These are phyloP conservation scores for Erythrobasidium hasegawianum DNA, from an alignment of 1,284 basidiomycete species.

Conservation along the genomic window DNA sequence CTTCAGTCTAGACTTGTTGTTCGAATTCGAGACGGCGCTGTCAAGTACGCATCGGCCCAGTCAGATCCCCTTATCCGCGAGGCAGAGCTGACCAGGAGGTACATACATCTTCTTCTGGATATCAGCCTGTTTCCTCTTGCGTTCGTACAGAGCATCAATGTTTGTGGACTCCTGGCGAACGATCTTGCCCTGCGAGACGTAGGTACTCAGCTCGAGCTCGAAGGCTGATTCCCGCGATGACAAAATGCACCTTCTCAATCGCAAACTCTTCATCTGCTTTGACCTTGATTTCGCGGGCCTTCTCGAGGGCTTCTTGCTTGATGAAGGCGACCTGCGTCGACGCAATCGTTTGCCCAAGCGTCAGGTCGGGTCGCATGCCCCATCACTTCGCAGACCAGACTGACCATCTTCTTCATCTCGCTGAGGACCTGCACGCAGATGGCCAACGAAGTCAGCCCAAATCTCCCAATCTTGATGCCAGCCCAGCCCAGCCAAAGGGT, in stretches of 20 bases:
- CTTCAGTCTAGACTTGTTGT: conserved; percentile 90
- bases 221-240: background rate
- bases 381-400: conserved; percentile 36
- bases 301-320: conserved; percentile 92
- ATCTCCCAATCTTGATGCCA: too few species aligned
- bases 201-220: background rate
- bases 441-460: too few species aligned
- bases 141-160: conserved; percentile 86
- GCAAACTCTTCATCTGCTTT: conserved; percentile 97
- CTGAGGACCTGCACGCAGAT: conserved; percentile 59
- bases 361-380: background rate
- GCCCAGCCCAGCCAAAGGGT: too few species aligned
- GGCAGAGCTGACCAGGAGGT: too few species aligned
- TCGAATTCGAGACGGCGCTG: conserved; percentile 91
- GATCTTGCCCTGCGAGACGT: conserved; percentile 71
- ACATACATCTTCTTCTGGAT: conserved; percentile 90
- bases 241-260: conserved; percentile 74
- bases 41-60: background rate
- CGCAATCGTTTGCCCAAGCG: conserved; percentile 1
- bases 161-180: conserved; percentile 89
- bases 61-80: background rate
- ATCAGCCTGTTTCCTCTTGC: conserved; percentile 88
- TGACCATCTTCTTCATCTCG: conserved; percentile 99
- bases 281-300: conserved; percentile 90
- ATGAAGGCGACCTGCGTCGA: conserved; percentile 81